These are phyloP conservation scores for Rhynchospora breviuscula DNA, from an alignment of 176 grass and related monocot species.

Conservation along the genomic window DNA sequence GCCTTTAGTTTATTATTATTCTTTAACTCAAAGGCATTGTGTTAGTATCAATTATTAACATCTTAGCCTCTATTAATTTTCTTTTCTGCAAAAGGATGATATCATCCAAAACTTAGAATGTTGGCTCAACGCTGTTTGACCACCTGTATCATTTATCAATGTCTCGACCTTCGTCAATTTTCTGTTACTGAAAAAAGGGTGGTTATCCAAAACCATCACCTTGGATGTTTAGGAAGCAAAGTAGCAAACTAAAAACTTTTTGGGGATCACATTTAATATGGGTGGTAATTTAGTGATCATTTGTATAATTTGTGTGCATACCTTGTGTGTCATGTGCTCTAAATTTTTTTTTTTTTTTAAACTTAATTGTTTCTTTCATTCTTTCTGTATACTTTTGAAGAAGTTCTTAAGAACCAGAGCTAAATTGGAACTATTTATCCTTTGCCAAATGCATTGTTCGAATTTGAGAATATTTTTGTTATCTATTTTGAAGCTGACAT, in stretches of 20 bases:
- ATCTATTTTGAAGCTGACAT: constrained; percentile 26
- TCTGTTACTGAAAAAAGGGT: background rate
- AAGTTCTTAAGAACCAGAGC: background rate
- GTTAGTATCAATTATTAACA: background rate
- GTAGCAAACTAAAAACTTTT: background rate
- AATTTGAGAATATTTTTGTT: background rate
- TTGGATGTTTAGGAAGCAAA: background rate
- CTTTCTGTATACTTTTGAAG: background rate
- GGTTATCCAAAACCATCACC: background rate
- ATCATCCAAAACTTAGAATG: background rate
- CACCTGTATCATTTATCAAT: background rate
- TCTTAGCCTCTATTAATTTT: background rate
- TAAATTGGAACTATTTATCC: background rate
- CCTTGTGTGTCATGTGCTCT: background rate
- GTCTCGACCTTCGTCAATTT: background rate
- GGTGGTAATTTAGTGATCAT: background rate
- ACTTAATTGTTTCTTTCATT: background rate
- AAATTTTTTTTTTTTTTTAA: background rate
- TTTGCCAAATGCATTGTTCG: background rate
- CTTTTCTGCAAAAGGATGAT: background rate
- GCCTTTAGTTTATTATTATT: background rate
- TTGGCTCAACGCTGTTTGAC: background rate
- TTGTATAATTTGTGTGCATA: background rate
- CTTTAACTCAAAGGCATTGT: background rate
- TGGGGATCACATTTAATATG: background rate